These are phyloP conservation scores for Colletotrichum sp. DNA, from an alignment of 2,329 filamentous ascomycete species.

Conservation along the genomic window DNA sequence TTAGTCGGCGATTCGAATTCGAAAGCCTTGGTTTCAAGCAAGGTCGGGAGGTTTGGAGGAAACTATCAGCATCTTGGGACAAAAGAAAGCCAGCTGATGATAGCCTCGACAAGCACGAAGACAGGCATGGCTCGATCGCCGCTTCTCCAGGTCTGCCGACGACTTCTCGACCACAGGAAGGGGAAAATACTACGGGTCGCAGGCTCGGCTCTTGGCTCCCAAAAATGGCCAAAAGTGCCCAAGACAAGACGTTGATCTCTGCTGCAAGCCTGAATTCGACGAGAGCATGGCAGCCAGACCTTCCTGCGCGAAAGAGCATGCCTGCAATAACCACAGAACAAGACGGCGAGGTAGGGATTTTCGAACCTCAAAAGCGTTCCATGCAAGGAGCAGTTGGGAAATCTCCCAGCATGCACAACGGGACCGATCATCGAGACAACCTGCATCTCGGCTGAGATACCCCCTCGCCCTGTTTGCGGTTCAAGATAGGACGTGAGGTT, in stretches of 20 bases:
- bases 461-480: background rate
- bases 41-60: background rate
- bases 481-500: background rate
- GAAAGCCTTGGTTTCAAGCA: background rate
- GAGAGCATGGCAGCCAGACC: too few species aligned
- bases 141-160: background rate
- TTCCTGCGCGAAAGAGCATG: background rate
- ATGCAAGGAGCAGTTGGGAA: background rate
- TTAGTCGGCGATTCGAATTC: background rate
- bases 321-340: background rate
- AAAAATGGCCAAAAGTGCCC: background rate
- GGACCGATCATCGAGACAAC: background rate
- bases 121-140: background rate
- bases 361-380: background rate
- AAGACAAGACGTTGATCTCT: background rate
- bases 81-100: background rate
- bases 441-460: background rate
- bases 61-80: background rate
- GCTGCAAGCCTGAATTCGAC: background rate
- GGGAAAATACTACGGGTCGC: background rate
- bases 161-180: background rate
- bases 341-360: background rate
- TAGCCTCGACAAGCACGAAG: background rate
- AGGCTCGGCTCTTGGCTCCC: background rate
- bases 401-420: background rate